phyloP scores from a whole-genome alignment of 345 rosid genomes.

The Cardamine resedifolia region DNA sequence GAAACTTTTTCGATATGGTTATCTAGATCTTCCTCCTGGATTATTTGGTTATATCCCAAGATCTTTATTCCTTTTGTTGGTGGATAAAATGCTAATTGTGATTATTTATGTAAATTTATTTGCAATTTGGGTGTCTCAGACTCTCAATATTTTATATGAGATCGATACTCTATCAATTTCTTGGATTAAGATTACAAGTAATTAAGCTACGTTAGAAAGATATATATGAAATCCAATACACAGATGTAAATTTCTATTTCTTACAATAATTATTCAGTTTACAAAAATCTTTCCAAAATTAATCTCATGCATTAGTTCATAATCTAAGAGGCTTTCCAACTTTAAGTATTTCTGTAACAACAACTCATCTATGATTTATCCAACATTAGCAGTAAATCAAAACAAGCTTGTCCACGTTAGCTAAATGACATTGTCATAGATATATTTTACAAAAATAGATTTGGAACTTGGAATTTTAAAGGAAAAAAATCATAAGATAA shows the following conservation, averaged over 20 bases:
- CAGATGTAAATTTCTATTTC: neutral
- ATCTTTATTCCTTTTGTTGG: slow-evolving; percentile 27
- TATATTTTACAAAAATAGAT: neutral
- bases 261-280: neutral
- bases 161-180: neutral
- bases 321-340: neutral
- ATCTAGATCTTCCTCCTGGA: slow-evolving; percentile 12
- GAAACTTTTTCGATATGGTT: slow-evolving; percentile 2
- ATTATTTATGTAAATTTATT: neutral
- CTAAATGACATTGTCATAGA: slow-evolving; percentile 12
- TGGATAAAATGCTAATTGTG: neutral
- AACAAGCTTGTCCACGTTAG: slow-evolving; percentile 2
- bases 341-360: neutral
- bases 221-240: neutral
- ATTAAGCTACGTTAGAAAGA: neutral
- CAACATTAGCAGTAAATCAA: neutral
- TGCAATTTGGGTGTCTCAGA: neutral
- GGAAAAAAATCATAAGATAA: neutral
- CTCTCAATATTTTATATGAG: too few species aligned
- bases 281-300: neutral
- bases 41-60: slow-evolving; percentile 7
- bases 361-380: neutral
- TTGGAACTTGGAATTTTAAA: neutral
- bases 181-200: neutral
- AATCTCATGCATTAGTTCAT: neutral